These are phyloP conservation scores for Pyrrhoderma noxium DNA, from an alignment of 1,284 basidiomycete genomes.

Conservation along the genomic window DNA sequence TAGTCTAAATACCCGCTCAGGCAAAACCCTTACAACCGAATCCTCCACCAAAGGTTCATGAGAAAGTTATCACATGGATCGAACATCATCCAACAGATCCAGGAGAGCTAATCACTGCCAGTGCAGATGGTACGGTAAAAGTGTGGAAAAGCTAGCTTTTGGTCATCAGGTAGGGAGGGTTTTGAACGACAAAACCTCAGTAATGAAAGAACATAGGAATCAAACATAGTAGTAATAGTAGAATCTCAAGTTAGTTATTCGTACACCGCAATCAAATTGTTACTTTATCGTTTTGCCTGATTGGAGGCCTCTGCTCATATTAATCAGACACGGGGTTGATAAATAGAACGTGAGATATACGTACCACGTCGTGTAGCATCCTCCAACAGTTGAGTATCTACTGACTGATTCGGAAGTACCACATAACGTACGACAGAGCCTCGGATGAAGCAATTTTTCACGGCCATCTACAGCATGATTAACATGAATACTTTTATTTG, in stretches of 20 bases:
- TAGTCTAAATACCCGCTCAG: constrained; percentile 30
- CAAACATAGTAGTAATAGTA: too few species aligned
- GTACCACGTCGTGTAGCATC: constrained; percentile 94
- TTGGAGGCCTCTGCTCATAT: constrained; percentile 39
- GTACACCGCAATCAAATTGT: not conserved
- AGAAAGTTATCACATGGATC: constrained; percentile 85
- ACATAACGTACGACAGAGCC: constrained; percentile 98
- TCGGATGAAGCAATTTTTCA: constrained; percentile 98
- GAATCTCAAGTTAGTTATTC: not conserved
- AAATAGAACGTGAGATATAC: constrained; percentile 21
- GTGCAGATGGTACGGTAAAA: constrained; percentile 80
- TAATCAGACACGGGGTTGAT: not conserved
- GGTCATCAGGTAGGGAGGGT: not conserved
- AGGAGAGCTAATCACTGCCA: constrained; percentile 80
- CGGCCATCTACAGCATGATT: constrained; percentile 75
- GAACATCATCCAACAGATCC: constrained; percentile 81
- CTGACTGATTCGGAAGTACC: constrained; percentile 84
- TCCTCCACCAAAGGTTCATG: constrained; percentile 68
- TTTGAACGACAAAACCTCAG: not conserved
- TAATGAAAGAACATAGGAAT: too few species aligned
- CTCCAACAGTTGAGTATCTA: constrained; percentile 94
- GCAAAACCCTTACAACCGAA: constrained; percentile 58
- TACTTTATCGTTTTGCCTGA: constrained; percentile 45
- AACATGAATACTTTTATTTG: not conserved
- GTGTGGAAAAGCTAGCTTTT: constrained; percentile 56